A percentile compares a stretch with the other conserved stretches of the same genome.
Conservation (phyloP, 495 filamentous ascomycete species). For the Penicillium fimorum region DNA sequence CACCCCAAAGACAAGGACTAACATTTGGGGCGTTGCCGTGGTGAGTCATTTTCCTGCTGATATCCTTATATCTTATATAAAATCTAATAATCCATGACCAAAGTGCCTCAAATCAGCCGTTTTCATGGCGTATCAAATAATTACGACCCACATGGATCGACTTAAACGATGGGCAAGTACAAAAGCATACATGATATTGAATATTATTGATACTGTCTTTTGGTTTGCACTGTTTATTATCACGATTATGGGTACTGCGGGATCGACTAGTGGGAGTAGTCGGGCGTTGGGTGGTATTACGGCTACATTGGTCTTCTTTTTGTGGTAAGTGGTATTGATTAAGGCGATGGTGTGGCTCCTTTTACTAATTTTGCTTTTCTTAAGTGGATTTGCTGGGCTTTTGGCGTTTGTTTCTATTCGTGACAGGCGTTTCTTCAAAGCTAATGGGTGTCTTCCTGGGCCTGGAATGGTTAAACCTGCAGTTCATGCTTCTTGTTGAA, state of each 20-base stretch:
- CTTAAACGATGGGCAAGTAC: conserved; percentile 33
- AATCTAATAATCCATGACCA: not conserved
- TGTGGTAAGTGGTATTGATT: conserved; percentile 19
- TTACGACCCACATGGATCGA: conserved; percentile 22
- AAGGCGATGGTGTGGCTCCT: not conserved
- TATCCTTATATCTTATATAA: not conserved
- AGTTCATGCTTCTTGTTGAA: not conserved
- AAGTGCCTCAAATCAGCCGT: conserved; percentile 35
- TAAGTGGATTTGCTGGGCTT: conserved; percentile 2
- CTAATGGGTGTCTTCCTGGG: conserved; percentile 14
- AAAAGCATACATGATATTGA: conserved; percentile 31
- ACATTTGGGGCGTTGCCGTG: conserved; percentile 31
- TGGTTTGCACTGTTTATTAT: conserved; percentile 35
- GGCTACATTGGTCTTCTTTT: conserved; percentile 15
- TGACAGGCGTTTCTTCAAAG: conserved; percentile 13
- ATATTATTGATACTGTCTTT: conserved; percentile 33
- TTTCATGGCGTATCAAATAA: conserved; percentile 36
- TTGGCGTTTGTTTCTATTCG: conserved; percentile 17
- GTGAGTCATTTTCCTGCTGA: conserved; percentile 12
- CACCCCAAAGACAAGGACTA: conserved; percentile 21
- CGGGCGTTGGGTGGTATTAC: conserved; percentile 24
- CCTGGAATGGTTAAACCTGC: not conserved
- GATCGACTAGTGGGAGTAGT: conserved; percentile 16
- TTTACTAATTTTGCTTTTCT: not conserved
- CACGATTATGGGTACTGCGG: conserved; percentile 17